Percentiles rank a stretch among this genome's conserved stretches.
These are phyloP conservation scores for Dissophora globulifera DNA, from an alignment of 192 early-diverging fungal genomes.

Conservation along the genomic window DNA sequence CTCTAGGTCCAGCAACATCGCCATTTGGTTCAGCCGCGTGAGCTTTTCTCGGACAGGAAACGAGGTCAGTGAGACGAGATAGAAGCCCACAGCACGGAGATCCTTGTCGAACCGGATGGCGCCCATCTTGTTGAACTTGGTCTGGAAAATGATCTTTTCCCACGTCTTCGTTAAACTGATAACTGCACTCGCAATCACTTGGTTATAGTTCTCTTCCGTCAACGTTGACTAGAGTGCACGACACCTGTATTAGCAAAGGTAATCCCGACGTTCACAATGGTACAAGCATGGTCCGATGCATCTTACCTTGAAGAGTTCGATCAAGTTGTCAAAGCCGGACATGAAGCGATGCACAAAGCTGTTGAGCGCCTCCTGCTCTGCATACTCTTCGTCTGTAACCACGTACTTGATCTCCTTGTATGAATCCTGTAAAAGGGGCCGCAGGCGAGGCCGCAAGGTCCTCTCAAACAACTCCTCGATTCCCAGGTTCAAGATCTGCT, in stretches of 20 bases:
- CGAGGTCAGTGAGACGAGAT: constrained; percentile 69
- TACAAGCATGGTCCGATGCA: too few species aligned
- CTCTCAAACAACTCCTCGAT: constrained; percentile 87
- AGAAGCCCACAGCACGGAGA: constrained; percentile 75
- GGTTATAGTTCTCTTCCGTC: constrained; percentile 75
- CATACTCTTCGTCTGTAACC: constrained; percentile 92
- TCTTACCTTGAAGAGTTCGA: constrained; percentile 69
- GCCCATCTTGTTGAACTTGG: constrained; percentile 92
- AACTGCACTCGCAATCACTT: constrained; percentile 71
- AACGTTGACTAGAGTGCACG: constrained; percentile 56
- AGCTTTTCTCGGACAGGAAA: constrained; percentile 79
- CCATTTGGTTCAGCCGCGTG: constrained; percentile 84
- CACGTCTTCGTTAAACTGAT: constrained; percentile 81
- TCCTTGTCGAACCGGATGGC: constrained; percentile 95
- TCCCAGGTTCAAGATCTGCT: constrained; percentile 66
- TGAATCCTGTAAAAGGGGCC: constrained; percentile 81
- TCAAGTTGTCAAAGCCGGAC: constrained; percentile 69
- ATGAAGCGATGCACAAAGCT: constrained; percentile 86
- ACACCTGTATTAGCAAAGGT: constrained; percentile 4
- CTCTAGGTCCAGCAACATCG: constrained; percentile 86
- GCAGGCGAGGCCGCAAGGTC: constrained; percentile 81
- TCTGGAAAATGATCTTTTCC: constrained; percentile 86
- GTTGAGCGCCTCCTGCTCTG: constrained; percentile 81
- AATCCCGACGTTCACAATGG: too few species aligned
- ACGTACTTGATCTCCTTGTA: constrained; percentile 91